Conservation (phyloP, 495 filamentous ascomycete species). For the Penicillium subrubescens region DNA sequence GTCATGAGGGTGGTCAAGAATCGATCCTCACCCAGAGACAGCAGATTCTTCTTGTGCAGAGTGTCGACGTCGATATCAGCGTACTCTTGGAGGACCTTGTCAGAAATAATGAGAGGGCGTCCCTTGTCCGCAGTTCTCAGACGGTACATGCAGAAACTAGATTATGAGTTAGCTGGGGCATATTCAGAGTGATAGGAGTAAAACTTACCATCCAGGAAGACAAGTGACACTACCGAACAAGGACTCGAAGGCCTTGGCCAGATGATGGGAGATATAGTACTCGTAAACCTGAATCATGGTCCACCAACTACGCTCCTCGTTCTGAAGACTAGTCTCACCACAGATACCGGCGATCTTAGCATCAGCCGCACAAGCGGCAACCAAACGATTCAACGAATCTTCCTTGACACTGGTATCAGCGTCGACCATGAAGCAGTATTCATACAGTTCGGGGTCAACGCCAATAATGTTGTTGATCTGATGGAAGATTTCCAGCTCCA, state of each 20-base stretch:
- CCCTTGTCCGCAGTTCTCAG: slow-evolving; percentile 90
- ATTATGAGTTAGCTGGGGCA: slow-evolving; percentile 32
- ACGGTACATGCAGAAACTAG: slow-evolving; percentile 98
- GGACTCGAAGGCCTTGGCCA: slow-evolving; percentile 93
- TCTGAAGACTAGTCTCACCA: slow-evolving; percentile 94
- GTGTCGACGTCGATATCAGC: slow-evolving; percentile 87
- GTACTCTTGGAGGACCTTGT: slow-evolving; percentile 85
- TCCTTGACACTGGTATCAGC: slow-evolving; percentile 94
- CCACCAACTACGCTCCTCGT: slow-evolving; percentile 93
- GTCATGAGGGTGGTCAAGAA: slow-evolving; percentile 97
- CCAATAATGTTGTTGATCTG: slow-evolving; percentile 99
- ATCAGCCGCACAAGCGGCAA: slow-evolving; percentile 91
- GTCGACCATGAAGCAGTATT: slow-evolving; percentile 97
- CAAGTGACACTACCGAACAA: slow-evolving; percentile 95
- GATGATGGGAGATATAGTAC: slow-evolving; percentile 95
- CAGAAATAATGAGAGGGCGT: slow-evolving; percentile 87
- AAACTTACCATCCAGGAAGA: slow-evolving; percentile 92
- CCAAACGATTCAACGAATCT: slow-evolving; percentile 88
- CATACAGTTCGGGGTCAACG: slow-evolving; percentile 95
- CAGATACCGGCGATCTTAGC: slow-evolving; percentile 97
- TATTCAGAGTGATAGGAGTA: not conserved
- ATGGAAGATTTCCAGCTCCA: slow-evolving; percentile 97
- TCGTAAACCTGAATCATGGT: slow-evolving; percentile 99
- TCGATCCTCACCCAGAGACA: slow-evolving; percentile 95
- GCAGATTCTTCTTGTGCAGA: slow-evolving; percentile 96